phyloP scores from a whole-genome alignment of 495 filamentous ascomycete species.

The Penicillium paradoxum region DNA sequence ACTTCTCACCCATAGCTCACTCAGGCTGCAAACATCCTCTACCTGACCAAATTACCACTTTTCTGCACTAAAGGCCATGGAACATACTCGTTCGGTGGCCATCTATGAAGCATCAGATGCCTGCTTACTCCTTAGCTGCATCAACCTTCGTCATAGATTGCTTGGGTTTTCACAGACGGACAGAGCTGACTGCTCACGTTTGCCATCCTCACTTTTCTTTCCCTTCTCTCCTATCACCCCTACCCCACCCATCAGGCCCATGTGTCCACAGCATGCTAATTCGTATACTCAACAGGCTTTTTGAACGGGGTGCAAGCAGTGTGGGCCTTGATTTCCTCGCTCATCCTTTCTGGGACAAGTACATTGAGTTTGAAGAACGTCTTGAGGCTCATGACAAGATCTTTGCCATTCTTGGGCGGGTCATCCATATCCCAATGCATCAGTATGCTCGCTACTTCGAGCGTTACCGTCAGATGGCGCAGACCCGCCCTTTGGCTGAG shows the following conservation, averaged over 20 bases:
- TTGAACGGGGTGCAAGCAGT: constrained; percentile 79
- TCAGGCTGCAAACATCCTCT: constrained; percentile 47
- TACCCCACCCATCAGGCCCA: constrained; percentile 17
- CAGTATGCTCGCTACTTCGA: constrained; percentile 96
- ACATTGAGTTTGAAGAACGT: constrained; percentile 91
- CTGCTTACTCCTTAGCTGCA: constrained; percentile 27
- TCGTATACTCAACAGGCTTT: constrained; percentile 57
- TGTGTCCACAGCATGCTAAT: constrained; percentile 30
- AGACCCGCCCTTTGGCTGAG: constrained; percentile 66
- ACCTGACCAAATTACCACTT: constrained; percentile 24
- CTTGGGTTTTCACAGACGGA: constrained; percentile 36
- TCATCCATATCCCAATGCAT: constrained; percentile 93
- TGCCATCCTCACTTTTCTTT: constrained; percentile 39
- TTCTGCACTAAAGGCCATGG: constrained; percentile 29
- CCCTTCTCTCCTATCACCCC: constrained; percentile 20
- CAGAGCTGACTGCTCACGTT: constrained; percentile 50
- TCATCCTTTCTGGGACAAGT: constrained; percentile 99
- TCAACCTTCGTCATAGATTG: constrained; percentile 32
- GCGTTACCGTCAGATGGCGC: constrained; percentile 75
- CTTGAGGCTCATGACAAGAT: constrained; percentile 82
- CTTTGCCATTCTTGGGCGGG: constrained; percentile 75
- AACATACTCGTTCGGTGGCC: constrained; percentile 29
- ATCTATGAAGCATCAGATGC: constrained; percentile 30
- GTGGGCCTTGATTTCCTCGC: constrained; percentile 92
- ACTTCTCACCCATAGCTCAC: constrained; percentile 56